Base-by-base conservation (phyloP, 2,329 filamentous ascomycete species). In the Colletotrichum godetiae region DNA sequence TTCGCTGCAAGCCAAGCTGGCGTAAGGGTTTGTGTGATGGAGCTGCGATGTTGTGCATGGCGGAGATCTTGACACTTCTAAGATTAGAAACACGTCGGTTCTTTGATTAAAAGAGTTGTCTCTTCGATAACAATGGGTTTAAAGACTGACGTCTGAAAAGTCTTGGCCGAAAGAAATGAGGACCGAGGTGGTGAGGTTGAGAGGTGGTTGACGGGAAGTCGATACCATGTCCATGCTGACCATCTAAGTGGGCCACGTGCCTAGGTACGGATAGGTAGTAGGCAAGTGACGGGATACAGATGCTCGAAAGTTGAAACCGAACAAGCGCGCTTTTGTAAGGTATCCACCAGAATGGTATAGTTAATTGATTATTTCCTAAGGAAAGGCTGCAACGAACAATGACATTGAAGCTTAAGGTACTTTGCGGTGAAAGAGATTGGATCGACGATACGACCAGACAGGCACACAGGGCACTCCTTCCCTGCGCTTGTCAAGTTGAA, bases 11-110 rank as follows among this genome's bases (percentile, higher is more conserved):
- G 62, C 24, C 24, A 52, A 53, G 29, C 62, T 33, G 52, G 19
- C 31, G 56, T 22, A 59, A 52, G 65, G 58, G 31, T 67, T 72
- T 57, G 57, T 72, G 68, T 74, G 72, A 74, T 49, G 58, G 62
- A 68, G 63, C 56, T 60, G 53, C 58, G 62, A 42, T 68, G 57
- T 57, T 62, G 31, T 74, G 72, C 72, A 74, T 67, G 64, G 59
- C 68, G 68, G 59, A 33, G 42, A 64, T 62, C 67, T 72, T 63
- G 15, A 37, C 15, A 29, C 49, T 31, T 55, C 68, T 42, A 63
- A 74, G 52, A 24, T 68, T 74, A 72, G 72, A 72, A 72, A 63
- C 62, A 27, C 15, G 52, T 57, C 37, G 37, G 22, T 42, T 27
- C 19, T 37, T 11, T 60, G 37, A 4, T 29, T 13, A 49, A 27